Conservation (phyloP, 2,329 filamentous ascomycete species). For the Colletotrichum abscissum region DNA sequence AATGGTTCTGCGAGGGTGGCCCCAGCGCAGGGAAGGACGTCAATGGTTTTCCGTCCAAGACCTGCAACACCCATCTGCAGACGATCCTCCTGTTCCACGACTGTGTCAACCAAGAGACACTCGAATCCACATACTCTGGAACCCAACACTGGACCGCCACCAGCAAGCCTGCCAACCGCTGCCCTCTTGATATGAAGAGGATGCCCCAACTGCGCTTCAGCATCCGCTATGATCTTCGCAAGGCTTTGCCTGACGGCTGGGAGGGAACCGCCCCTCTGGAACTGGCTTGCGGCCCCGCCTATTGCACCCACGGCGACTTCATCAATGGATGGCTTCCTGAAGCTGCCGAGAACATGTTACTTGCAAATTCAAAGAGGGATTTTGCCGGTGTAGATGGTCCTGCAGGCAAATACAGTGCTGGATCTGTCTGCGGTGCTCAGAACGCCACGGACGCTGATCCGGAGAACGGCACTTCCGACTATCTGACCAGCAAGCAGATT, state of each 20-base stretch:
- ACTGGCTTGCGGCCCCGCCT: constrained; percentile 53
- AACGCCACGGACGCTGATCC: constrained; percentile 36
- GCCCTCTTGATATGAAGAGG: constrained; percentile 54
- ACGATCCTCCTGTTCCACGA: constrained; percentile 41
- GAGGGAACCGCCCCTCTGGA: constrained; percentile 54
- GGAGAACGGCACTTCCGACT: too few species aligned
- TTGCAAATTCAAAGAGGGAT: constrained; percentile 46
- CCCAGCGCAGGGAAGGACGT: constrained; percentile 37
- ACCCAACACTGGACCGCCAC: constrained; percentile 32
- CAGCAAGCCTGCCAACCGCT: constrained; percentile 44
- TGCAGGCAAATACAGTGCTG: constrained; percentile 41
- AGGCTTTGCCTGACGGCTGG: constrained; percentile 56
- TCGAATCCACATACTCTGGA: constrained; percentile 38
- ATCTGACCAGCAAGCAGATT: too few species aligned
- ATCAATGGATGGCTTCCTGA: constrained; percentile 59
- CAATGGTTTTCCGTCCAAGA: constrained; percentile 43
- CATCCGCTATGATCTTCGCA: constrained; percentile 58
- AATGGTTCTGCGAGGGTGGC: constrained; percentile 46
- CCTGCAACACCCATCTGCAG: constrained; percentile 43
- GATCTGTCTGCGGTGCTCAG: constrained; percentile 40
- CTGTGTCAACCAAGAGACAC: constrained; percentile 40
- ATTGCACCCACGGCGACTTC: constrained; percentile 58
- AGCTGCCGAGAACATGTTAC: constrained; percentile 53
- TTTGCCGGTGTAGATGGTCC: constrained; percentile 48
- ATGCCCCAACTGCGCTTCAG: constrained; percentile 60